Base-by-base conservation (phyloP, 1,284 basidiomycete species). In the Ustanciosporium gigantosporum region DNA sequence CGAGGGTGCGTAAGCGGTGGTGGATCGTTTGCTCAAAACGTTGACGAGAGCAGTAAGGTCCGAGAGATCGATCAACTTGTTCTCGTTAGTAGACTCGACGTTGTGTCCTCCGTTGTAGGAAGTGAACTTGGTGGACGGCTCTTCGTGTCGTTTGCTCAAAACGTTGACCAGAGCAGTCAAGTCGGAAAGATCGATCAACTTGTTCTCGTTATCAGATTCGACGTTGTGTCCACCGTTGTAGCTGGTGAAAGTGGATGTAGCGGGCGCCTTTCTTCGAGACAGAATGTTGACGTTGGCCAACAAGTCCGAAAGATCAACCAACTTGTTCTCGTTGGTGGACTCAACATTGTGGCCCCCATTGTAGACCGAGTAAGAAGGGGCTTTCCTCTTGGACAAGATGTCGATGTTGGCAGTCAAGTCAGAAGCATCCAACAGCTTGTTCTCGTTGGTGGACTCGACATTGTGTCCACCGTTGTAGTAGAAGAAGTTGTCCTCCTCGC, bases 201-300 rank as follows among this genome's bases (percentile, higher is more conserved):
- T 57, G 59, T 52, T 62, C 51, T 51, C 41, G 41, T 21, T 62
- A 39, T 29, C 22, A 22, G 52, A 47, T 24, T 35, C 58, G 19
- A 56, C 52, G 44, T 62, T 62, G 52, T 62, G 47, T 8, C 58
- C 58, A 14, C 46, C 58, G 44, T 61, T 42, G 56, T 48, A 48
- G 27, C 31, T 41, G 8, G 36, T 27, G 49, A 29, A 50, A 31
- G 31, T 21, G n/a, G n/a, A n/a, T n/a, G n/a, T n/a, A n/a, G n/a
- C n/a, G 23, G 46, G 37, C 11, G 31, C 36, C 8, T 46, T 46
- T 24, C 57, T 48, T 45, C 49, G 48, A 17, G 22, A 42, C 39
- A 61, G 42, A 22, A 61, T 34, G 45, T 60, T 41, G 29, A 51
- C 43, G 17, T 39, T 31, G 34, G 44, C 40, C 27, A 32, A 14